Conservation (phyloP, 148 eudicot genomes). For the Persicaria maculosa region DNA sequence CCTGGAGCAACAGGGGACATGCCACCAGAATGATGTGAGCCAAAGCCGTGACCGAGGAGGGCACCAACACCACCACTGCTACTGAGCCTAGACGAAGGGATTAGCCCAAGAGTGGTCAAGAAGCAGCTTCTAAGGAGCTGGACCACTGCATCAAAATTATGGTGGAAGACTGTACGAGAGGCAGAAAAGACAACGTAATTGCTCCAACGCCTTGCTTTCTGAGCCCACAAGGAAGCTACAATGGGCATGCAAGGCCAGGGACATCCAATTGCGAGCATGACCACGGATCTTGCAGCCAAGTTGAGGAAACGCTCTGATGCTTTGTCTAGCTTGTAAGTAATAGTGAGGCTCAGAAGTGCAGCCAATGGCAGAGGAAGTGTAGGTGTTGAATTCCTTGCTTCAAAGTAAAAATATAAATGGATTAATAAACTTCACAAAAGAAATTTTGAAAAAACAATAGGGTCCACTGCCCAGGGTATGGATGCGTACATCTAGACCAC, state of each 20-base stretch:
- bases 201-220: constrained; percentile 94
- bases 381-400: constrained; percentile 62
- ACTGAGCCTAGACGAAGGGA: constrained; percentile 31
- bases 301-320: constrained; percentile 60
- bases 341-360: constrained; percentile 85
- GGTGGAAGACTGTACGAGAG: constrained; percentile 82
- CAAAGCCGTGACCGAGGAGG: constrained; percentile 88
- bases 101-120: constrained; percentile 51
- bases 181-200: constrained; percentile 86
- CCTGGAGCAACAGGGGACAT: constrained; percentile 94
- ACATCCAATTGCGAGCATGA: constrained; percentile 73
- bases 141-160: constrained; percentile 64
- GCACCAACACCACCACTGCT: constrained; percentile 83
- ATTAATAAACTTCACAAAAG: neutral
- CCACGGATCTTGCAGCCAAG: constrained; percentile 68
- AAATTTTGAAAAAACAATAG: neutral
- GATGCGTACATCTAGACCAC: too few species aligned
- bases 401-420: constrained; percentile 21
- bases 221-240: constrained; percentile 84
- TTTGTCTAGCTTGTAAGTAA: constrained; percentile 87
- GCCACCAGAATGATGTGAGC: constrained; percentile 56
- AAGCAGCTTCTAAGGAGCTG: constrained; percentile 86
- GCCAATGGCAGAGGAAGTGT: constrained; percentile 94
- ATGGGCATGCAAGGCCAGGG: constrained; percentile 99
- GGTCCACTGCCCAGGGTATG: too few species aligned